Percentiles rank a stretch among this genome's conserved stretches.
phyloP scores from a whole-genome alignment of 108 stramenopile species.

The Cyclotella kingstonii region DNA sequence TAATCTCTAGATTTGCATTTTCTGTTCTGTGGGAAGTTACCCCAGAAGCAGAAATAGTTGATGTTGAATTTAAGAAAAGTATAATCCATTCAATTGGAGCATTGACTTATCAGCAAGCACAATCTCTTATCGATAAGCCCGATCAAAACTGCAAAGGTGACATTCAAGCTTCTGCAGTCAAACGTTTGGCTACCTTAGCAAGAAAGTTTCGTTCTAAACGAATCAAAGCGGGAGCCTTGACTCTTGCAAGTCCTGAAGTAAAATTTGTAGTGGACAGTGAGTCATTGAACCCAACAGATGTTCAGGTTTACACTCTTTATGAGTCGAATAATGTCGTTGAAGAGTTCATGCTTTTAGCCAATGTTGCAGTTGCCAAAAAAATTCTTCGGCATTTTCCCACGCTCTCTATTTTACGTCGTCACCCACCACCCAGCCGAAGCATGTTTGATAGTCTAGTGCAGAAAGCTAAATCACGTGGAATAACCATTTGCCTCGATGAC shows the following conservation, averaged over 20 bases:
- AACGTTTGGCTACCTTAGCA: constrained; percentile 81
- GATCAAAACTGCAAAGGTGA: constrained; percentile 57
- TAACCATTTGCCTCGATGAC: constrained; percentile 87
- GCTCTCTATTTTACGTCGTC: constrained; percentile 91
- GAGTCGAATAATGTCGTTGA: constrained; percentile 95
- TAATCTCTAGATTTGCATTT: constrained; percentile 83
- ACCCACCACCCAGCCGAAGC: constrained; percentile 92
- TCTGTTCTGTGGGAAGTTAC: constrained; percentile 92
- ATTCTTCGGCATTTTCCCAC: constrained; percentile 91
- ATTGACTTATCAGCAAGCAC: constrained; percentile 97
- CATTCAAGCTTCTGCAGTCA: constrained; percentile 83
- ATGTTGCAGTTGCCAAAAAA: constrained; percentile 96
- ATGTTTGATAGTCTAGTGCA: constrained; percentile 94
- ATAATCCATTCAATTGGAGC: constrained; percentile 95
- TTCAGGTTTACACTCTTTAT: constrained; percentile 86
- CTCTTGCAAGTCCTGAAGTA: constrained; percentile 97
- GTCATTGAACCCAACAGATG: constrained; percentile 96
- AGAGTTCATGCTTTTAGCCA: constrained; percentile 99
- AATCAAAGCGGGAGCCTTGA: constrained; percentile 95
- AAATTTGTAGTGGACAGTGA: constrained; percentile 96
- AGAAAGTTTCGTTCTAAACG: constrained; percentile 83
- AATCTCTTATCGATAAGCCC: constrained; percentile 88
- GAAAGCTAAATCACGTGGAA: constrained; percentile 77
- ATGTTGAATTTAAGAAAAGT: constrained; percentile 90
- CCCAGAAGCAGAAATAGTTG: constrained; percentile 77